Conservation (phyloP, 2,329 filamentous ascomycete species). For the Teratosphaeria nubilosa region DNA sequence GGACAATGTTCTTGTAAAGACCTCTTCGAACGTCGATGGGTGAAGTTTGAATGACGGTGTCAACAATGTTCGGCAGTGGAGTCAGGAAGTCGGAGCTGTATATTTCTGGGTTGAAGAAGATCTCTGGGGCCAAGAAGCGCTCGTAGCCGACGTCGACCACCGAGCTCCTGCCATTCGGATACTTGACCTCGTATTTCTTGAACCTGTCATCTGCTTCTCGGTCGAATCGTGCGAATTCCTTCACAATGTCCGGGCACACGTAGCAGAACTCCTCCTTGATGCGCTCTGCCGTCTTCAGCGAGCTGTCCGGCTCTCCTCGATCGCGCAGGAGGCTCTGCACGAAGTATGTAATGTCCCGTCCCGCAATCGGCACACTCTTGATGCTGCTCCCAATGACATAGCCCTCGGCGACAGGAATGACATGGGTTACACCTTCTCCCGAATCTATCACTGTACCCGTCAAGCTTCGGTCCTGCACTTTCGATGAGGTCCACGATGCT, state of each 20-base stretch:
- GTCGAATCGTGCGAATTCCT: conserved; percentile 93
- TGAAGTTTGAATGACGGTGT: conserved; percentile 92
- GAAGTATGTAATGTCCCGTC: conserved; percentile 97
- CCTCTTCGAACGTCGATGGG: conserved; percentile 95
- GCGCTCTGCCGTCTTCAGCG: conserved; percentile 90
- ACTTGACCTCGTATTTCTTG: conserved; percentile 75
- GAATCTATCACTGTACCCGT: conserved; percentile 98
- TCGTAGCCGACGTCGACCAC: conserved; percentile 93
- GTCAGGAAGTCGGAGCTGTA: conserved; percentile 98
- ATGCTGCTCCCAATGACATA: conserved; percentile 99
- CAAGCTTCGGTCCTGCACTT: conserved; percentile 89
- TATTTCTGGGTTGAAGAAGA: conserved; percentile 99
- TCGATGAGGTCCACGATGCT: conserved; percentile 96
- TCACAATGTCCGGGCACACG: conserved; percentile 96
- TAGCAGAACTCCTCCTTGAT: conserved; percentile 99
- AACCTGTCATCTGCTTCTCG: conserved; percentile 78
- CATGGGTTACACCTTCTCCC: conserved; percentile 96
- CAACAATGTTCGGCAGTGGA: conserved; percentile 85
- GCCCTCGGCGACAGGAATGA: conserved; percentile 95
- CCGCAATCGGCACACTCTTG: conserved; percentile 96
- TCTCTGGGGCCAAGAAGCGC: conserved; percentile 93
- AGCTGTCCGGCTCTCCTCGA: conserved; percentile 91
- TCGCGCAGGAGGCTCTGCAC: conserved; percentile 93
- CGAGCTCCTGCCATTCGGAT: conserved; percentile 75
- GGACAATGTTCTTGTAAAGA: conserved; percentile 98